Conservation (phyloP, 2,329 filamentous ascomycete species). For the Emergomyces orientalis region DNA sequence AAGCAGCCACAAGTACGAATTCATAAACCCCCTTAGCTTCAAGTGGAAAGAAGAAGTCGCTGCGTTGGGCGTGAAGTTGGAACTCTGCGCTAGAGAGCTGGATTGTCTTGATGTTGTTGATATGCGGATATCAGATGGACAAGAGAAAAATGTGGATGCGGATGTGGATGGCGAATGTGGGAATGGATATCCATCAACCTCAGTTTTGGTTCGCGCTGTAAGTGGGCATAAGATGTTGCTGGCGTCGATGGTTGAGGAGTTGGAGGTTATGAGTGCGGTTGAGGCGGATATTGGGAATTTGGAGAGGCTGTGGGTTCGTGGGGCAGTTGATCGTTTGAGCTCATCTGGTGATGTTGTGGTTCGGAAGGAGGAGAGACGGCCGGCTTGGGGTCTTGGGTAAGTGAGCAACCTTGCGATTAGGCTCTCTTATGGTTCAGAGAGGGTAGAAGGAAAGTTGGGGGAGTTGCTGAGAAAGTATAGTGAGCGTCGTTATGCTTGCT, state of each 20-base stretch:
- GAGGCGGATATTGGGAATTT: slow-evolving; percentile 27
- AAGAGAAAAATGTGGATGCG: neutral
- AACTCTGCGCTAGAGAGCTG: slow-evolving; percentile 28
- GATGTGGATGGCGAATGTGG: neutral
- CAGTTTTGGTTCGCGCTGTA: slow-evolving; percentile 26
- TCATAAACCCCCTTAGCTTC: slow-evolving; percentile 28
- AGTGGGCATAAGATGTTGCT: slow-evolving; percentile 24
- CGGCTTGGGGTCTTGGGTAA: neutral
- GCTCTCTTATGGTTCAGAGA: neutral
- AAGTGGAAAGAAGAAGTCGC: slow-evolving; percentile 29
- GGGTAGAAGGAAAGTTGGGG: too few species aligned
- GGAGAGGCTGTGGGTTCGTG: slow-evolving; percentile 28
- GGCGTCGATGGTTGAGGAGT: slow-evolving; percentile 30
- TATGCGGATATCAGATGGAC: neutral
- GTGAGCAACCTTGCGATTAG: neutral
- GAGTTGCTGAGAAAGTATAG: neutral
- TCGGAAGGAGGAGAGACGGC: slow-evolving; percentile 17
- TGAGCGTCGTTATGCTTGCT: neutral
- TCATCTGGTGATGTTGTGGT: slow-evolving; percentile 8
- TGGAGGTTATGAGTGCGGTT: slow-evolving; percentile 28
- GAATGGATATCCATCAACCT: neutral
- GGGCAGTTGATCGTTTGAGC: slow-evolving; percentile 22
- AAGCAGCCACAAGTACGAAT: slow-evolving; percentile 14
- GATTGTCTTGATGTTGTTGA: slow-evolving; percentile 30
- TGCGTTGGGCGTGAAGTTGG: slow-evolving; percentile 25